Conservation (phyloP, 345 rosid genomes). For the Acer negundo region DNA sequence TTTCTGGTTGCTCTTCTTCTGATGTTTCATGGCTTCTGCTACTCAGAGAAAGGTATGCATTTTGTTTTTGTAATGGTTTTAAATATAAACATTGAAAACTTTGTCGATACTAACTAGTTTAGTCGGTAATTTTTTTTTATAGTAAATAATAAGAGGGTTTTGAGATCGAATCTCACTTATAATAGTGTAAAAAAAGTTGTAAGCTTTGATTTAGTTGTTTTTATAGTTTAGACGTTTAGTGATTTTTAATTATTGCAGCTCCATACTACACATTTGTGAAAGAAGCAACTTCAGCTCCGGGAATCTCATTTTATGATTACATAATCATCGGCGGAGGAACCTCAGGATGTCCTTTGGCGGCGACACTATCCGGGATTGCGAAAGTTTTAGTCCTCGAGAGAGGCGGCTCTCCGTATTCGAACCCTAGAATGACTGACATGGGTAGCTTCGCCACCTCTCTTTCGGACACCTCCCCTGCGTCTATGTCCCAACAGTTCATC, state of each 20-base stretch:
- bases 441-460: constrained; percentile 47
- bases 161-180: neutral
- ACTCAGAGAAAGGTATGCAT: constrained; percentile 45
- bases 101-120: neutral
- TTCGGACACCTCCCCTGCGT: constrained; percentile 42
- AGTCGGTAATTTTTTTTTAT: neutral
- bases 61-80: too few species aligned
- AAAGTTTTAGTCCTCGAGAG: constrained; percentile 73
- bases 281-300: constrained; percentile 61
- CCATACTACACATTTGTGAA: constrained; percentile 56
- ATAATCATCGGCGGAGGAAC: constrained; percentile 89
- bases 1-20: constrained; percentile 21
- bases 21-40: constrained; percentile 35
- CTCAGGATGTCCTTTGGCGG: constrained; percentile 81
- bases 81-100: too few species aligned
- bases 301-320: constrained; percentile 54
- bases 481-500: constrained; percentile 64
- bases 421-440: constrained; percentile 42
- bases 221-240: neutral
- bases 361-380: constrained; percentile 63
- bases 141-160: too few species aligned
- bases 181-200: too few species aligned
- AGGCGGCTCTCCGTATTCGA: constrained; percentile 73
- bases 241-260: constrained; percentile 34
- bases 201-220: too few species aligned